Percentiles rank a stretch among this genome's conserved stretches.
phyloP scores from a whole-genome alignment of 2,329 filamentous ascomycete species.

The Coniochaeta sp. region DNA sequence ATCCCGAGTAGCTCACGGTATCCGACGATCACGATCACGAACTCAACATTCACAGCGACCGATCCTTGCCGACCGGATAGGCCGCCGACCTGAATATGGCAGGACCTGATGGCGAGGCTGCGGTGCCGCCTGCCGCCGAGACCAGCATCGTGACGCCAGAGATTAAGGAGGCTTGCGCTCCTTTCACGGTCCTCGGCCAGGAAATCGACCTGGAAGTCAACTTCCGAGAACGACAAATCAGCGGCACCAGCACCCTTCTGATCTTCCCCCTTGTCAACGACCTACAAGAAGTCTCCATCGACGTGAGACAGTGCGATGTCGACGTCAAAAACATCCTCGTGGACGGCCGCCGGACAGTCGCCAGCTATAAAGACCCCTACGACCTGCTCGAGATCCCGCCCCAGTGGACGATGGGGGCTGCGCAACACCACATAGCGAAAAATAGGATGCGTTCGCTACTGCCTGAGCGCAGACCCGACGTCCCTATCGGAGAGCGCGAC shows the following conservation, averaged over 20 bases:
- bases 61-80: background rate
- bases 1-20: background rate
- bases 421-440: constrained; percentile 70
- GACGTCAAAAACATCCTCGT: constrained; percentile 47
- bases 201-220: constrained; percentile 86
- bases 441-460: constrained; percentile 55
- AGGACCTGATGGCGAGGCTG: background rate
- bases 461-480: constrained; percentile 43
- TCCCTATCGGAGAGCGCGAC: constrained; percentile 48
- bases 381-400: constrained; percentile 53
- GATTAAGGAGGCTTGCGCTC: constrained; percentile 16
- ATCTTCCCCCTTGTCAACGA: constrained; percentile 58
- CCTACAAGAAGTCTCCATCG: constrained; percentile 50
- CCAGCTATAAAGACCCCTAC: constrained; percentile 59
- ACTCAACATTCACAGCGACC: background rate
- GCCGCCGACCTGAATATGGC: background rate
- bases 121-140: constrained; percentile 5
- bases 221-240: constrained; percentile 67
- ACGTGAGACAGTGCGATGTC: constrained; percentile 57
- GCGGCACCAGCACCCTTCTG: constrained; percentile 74
- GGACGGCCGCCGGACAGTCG: constrained; percentile 34
- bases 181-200: constrained; percentile 64
- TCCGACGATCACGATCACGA: background rate
- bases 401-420: constrained; percentile 54
- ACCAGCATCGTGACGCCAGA: constrained; percentile 7